Evolutionary conservation across 2,329 filamentous ascomycete species (phyloP).

Genomic region (Aureobasidium sp.): DNA sequence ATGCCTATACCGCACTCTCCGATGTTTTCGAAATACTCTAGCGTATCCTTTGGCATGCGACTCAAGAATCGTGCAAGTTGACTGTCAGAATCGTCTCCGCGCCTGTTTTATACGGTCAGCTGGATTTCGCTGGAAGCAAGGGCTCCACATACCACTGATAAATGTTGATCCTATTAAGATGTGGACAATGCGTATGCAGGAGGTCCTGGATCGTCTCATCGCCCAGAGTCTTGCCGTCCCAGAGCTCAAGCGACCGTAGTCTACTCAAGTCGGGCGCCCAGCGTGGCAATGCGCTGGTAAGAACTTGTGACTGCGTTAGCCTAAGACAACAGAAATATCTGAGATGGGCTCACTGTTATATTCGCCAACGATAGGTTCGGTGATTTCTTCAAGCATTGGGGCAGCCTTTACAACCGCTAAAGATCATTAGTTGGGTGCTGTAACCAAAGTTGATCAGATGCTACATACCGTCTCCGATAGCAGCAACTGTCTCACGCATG

Average conservation of each 20-base stretch:
- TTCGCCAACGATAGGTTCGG: slow-evolving; percentile 27
- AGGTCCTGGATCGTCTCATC: slow-evolving; percentile 46
- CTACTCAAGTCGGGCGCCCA: slow-evolving; percentile 56
- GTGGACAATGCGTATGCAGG: slow-evolving; percentile 52
- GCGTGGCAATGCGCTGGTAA: slow-evolving; percentile 45
- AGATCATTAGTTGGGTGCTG: not conserved
- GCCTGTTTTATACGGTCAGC: slow-evolving; percentile 4
- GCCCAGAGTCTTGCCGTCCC: slow-evolving; percentile 54
- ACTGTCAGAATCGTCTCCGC: slow-evolving; percentile 45
- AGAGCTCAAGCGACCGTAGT: slow-evolving; percentile 53
- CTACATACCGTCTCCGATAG: slow-evolving; percentile 37
- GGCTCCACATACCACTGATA: slow-evolving; percentile 39
- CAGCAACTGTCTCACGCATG: slow-evolving; percentile 38
- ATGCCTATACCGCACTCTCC: slow-evolving; percentile 49
- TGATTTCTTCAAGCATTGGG: slow-evolving; percentile 48
- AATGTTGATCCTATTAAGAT: slow-evolving; percentile 55
- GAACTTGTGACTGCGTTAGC: slow-evolving; percentile 26
- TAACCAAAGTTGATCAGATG: not conserved
- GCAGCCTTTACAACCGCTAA: slow-evolving; percentile 28
- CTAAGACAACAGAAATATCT: not conserved
- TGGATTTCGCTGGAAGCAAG: too few relatives aligned
- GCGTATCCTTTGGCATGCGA: slow-evolving; percentile 48
- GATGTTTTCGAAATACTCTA: slow-evolving; percentile 54
- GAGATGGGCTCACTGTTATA: slow-evolving; percentile 29
- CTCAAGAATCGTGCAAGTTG: slow-evolving; percentile 54